Evolutionary conservation across 768 basidiomycete genomes (phyloP).

Genomic region (Infundibulicybe gibba): DNA sequence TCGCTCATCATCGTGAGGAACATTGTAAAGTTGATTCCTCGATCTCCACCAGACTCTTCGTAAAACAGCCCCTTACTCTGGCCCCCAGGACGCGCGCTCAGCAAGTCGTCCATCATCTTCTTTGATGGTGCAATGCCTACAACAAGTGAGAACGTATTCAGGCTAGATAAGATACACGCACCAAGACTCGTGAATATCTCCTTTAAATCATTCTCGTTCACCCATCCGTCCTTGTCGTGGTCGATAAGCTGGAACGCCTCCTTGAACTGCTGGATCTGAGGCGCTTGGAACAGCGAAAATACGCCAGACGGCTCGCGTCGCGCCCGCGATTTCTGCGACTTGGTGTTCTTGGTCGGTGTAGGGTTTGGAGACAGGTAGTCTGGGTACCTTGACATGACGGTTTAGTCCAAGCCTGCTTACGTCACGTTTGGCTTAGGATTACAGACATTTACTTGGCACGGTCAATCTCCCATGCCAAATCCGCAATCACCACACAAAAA

Average conservation of each 20-base stretch:
- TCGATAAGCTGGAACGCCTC: constrained; percentile 95
- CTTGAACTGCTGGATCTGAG: constrained; percentile 92
- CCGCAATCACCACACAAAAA: no score
- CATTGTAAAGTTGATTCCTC: constrained; percentile 90
- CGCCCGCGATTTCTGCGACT: constrained; percentile 59
- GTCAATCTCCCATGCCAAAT: no score
- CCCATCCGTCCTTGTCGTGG: constrained; percentile 91
- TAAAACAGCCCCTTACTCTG: constrained; percentile 34
- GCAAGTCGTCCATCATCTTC: constrained; percentile 64
- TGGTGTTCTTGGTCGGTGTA: constrained; percentile 53
- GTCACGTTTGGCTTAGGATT: no score
- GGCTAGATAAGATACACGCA: constrained; percentile 27
- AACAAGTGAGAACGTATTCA: neutral
- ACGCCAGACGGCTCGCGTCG: constrained; percentile 83
- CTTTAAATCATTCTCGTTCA: constrained; percentile 77
- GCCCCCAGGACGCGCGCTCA: constrained; percentile 71
- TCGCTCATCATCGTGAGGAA: constrained; percentile 98
- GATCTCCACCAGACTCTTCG: constrained; percentile 36
- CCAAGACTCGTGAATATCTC: constrained; percentile 85
- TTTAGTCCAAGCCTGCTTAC: neutral
- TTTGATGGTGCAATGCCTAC: constrained; percentile 77
- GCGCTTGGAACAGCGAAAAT: constrained; percentile 77
- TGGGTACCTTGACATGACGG: constrained; percentile 60
- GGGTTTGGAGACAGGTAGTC: constrained; percentile 55
- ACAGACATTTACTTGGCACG: no score